Conservation (phyloP, 2,329 filamentous ascomycete genomes). For the Fusarium keratoplasticum region DNA sequence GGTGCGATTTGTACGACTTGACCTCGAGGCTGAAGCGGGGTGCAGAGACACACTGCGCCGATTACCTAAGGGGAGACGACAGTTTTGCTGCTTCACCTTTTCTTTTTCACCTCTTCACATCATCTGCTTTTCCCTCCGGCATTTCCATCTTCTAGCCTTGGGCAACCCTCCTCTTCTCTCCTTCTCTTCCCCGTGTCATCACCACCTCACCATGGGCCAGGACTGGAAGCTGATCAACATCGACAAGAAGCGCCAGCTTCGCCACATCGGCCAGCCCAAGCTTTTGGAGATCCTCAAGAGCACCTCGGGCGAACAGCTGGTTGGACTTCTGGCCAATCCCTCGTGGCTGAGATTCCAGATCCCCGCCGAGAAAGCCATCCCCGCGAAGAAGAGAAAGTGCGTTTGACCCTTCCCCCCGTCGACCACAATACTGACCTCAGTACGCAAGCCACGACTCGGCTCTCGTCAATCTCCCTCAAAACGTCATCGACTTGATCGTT, state of each 20-base stretch:
- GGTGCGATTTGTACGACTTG: background rate
- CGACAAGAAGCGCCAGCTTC: constrained; percentile 1
- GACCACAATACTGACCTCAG: background rate
- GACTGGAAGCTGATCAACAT: constrained; percentile 16
- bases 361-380: background rate
- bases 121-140: background rate
- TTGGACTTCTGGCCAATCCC: background rate
- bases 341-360: constrained; percentile 5
- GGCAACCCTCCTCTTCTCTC: background rate
- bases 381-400: constrained; percentile 11
- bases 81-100: background rate
- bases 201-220: constrained; percentile 7
- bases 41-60: background rate
- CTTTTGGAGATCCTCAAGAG: background rate
- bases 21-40: background rate
- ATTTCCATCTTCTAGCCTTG: background rate
- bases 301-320: background rate
- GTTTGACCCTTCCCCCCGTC: background rate
- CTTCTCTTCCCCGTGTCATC: background rate
- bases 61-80: background rate
- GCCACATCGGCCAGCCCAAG: background rate
- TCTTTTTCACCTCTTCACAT: background rate
- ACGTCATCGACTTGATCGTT: constrained; percentile 13
- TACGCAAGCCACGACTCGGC: background rate
- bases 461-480: constrained; percentile 7